Base-by-base conservation (phyloP, 768 basidiomycete genomes). In the Pulveroboletus sp. region DNA sequence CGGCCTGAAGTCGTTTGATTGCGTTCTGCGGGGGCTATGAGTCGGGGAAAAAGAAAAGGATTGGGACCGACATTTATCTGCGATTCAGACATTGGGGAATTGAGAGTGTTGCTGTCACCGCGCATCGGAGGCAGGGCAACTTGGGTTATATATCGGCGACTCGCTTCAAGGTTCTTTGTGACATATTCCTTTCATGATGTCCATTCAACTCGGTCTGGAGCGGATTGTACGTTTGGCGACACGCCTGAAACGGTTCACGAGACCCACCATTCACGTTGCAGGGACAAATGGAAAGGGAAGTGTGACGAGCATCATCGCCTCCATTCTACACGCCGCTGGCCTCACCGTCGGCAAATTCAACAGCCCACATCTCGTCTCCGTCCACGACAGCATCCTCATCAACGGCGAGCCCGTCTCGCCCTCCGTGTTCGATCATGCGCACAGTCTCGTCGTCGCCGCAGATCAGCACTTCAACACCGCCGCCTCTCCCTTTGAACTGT, bases 281-380 rank as follows among this genome's bases (percentile, higher is more conserved):
- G 97, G 97, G 0, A 99, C 97, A 0, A 98, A 99, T 68, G 95
- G 95, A 9, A 99, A 98, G 68, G 97, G 97, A 31, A 94, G 90
- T 57, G 91, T 95, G 12, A 84, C 92, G 1, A 85, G 86, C 6
- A 73, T 93, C 31, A 66, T 97, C 11, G 81, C 90, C 0, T 90
- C 90, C 36, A 87, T 91, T 58, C 70, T 97, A 8, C 62, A 64
- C 5, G 67, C 75, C 6, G 75, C 84, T 6, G 68, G 73, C 0
- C 72, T 87, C 44, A 71, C 72, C 19, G 75, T 89, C 11, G 97
- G 92, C 7, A 77, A 87, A 31, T 98, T 90, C 77, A 98, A 94
- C 66, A 90, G 84, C 53, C 97, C 97, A 0, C 95, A 98, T 65
- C 83, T 98, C 17, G 68, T 95, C 46, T 76, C 82, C 9, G 71